phyloP scores from a whole-genome alignment of 1,284 basidiomycete species.

The Lentinula novae-zelandiae region DNA sequence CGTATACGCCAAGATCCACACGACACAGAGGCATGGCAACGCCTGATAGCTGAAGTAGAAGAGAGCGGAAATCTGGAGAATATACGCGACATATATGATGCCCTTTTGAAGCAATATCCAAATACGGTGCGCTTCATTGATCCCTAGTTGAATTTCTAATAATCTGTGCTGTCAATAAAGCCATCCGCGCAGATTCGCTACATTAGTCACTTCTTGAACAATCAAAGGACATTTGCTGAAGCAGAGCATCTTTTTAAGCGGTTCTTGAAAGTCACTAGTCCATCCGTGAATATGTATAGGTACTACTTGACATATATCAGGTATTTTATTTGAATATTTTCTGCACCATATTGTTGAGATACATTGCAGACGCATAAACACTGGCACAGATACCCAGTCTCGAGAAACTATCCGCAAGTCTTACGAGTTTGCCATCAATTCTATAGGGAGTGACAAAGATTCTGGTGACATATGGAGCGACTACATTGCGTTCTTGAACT shows the following conservation, averaged over 20 bases:
- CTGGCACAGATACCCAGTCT: slow-evolving; percentile 42
- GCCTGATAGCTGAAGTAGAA: slow-evolving; percentile 64
- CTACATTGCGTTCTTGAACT: slow-evolving; percentile 83
- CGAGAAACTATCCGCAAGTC: slow-evolving; percentile 81
- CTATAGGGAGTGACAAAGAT: slow-evolving; percentile 85
- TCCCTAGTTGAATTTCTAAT: not conserved
- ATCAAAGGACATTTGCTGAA: slow-evolving; percentile 58
- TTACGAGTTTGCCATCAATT: slow-evolving; percentile 91
- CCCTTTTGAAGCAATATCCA: slow-evolving; percentile 71
- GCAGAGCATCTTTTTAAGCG: slow-evolving; percentile 79
- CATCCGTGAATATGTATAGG: slow-evolving; percentile 84
- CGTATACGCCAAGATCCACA: slow-evolving; percentile 26
- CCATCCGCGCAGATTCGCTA: slow-evolving; percentile 78
- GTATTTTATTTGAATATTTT: slow-evolving; percentile 28
- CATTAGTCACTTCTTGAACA: slow-evolving; percentile 72
- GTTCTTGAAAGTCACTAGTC: slow-evolving; percentile 71
- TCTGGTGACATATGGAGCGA: slow-evolving; percentile 73
- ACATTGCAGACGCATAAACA: slow-evolving; percentile 45
- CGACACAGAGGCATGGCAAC: slow-evolving; percentile 67
- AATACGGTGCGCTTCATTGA: slow-evolving; percentile 58
- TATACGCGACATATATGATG: slow-evolving; percentile 70
- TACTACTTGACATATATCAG: slow-evolving; percentile 84
- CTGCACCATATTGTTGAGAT: slow-evolving; percentile 9
- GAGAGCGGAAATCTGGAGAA: slow-evolving; percentile 63
- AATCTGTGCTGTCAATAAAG: slow-evolving; percentile 30